Conservation (phyloP, 257 asterid species). For the Nicotiana obtusifolia region DNA sequence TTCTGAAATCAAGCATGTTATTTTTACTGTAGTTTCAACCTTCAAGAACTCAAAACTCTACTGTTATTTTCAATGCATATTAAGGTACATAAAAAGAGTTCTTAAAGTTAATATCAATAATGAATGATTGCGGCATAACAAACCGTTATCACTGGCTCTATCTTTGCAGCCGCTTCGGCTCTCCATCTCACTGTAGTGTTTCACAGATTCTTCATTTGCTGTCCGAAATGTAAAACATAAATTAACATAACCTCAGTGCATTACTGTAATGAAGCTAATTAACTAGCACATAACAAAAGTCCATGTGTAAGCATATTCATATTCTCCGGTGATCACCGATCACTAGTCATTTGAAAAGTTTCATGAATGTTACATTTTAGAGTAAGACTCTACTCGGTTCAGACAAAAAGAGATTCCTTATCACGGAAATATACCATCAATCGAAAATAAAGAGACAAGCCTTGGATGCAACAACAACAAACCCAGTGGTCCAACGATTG, state of each 20-base stretch:
- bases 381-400: neutral
- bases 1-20: conserved; percentile 37
- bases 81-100: neutral
- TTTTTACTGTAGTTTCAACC: neutral
- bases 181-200: conserved; percentile 15
- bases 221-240: conserved; percentile 3
- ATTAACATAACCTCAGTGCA: neutral
- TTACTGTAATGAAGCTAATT: neutral
- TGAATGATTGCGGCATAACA: conserved; percentile 17
- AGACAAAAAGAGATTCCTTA: neutral
- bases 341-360: neutral
- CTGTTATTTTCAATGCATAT: neutral
- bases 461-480: neutral
- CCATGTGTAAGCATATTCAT: neutral
- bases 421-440: neutral
- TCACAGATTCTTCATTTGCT: conserved; percentile 35
- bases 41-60: neutral
- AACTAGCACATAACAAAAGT: neutral
- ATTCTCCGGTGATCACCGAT: neutral
- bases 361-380: neutral
- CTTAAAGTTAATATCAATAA: neutral
- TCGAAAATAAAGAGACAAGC: neutral
- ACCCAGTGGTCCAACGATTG: too few relatives aligned
- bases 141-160: conserved; percentile 45
- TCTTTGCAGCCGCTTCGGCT: conserved; percentile 11